Percentiles rank a stretch among this genome's conserved stretches.
These are phyloP conservation scores for Cinnamomum chago DNA, from an alignment of 164 flowering plant genomes.

Conservation along the genomic window DNA sequence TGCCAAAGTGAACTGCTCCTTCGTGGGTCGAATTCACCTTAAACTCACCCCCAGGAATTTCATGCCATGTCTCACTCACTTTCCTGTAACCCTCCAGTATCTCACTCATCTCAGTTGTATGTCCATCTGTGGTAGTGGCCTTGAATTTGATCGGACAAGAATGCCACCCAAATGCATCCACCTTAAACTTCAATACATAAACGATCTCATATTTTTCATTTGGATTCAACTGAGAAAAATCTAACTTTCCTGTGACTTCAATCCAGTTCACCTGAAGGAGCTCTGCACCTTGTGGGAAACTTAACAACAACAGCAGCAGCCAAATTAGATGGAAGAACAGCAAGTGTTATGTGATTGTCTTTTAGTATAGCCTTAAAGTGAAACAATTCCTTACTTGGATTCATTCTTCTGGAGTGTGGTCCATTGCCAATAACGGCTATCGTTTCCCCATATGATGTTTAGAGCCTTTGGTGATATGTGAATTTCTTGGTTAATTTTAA, in stretches of 20 bases:
- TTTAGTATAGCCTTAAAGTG: too few species aligned
- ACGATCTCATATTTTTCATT: constrained; percentile 7
- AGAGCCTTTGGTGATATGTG: constrained; percentile 8
- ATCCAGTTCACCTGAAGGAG: constrained; percentile 32
- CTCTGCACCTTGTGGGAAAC: constrained; percentile 14
- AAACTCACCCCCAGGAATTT: constrained; percentile 22
- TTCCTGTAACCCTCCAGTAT: constrained; percentile 13
- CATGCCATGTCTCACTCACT: constrained; percentile 10
- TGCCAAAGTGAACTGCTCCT: constrained; percentile 19
- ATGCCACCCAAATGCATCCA: constrained; percentile 36
- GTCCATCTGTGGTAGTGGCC: constrained; percentile 4
- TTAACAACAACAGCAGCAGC: background rate
- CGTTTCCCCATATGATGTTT: constrained; percentile 19
- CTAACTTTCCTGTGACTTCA: constrained; percentile 16
- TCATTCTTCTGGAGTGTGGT: background rate
- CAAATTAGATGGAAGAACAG: background rate
- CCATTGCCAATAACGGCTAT: constrained; percentile 23
- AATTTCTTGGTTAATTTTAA: background rate
- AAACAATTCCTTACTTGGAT: background rate
- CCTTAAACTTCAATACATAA: constrained; percentile 22
- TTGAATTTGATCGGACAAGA: constrained; percentile 16
- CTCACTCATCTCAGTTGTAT: constrained; percentile 3
- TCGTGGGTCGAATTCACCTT: background rate
- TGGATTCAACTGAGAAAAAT: background rate
- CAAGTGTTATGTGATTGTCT: too few species aligned